phyloP scores from a whole-genome alignment of 1,139 yeast species.

The Kluyveromyces sp. region DNA sequence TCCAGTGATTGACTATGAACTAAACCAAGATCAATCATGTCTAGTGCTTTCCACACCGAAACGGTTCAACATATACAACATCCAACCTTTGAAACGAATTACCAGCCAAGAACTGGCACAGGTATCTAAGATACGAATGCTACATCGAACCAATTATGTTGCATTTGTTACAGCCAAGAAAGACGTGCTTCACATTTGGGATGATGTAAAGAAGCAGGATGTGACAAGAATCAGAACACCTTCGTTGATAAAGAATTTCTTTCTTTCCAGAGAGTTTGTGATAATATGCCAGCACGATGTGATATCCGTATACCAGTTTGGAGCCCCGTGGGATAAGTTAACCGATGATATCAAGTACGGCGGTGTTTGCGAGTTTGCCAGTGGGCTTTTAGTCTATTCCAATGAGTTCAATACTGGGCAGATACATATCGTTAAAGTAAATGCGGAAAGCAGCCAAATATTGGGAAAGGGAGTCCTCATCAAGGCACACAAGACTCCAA shows the following conservation, averaged over 20 bases:
- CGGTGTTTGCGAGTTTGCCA: constrained; percentile 34
- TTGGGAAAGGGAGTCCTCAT: constrained; percentile 36
- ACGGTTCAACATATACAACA: constrained; percentile 81
- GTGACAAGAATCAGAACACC: constrained; percentile 71
- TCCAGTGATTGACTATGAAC: constrained; percentile 30
- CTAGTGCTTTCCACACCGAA: constrained; percentile 76
- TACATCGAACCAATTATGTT: constrained; percentile 81
- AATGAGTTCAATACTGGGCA: constrained; percentile 47
- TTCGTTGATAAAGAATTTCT: constrained; percentile 66
- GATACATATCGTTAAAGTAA: constrained; percentile 67
- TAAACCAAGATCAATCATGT: constrained; percentile 88
- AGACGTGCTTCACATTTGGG: constrained; percentile 82
- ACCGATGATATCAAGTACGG: constrained; percentile 12
- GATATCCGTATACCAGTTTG: constrained; percentile 71
- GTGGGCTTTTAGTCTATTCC: constrained; percentile 33
- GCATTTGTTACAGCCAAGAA: constrained; percentile 88
- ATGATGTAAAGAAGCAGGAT: constrained; percentile 71
- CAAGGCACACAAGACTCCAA: constrained; percentile 72
- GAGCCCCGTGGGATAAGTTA: constrained; percentile 66
- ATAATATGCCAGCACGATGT: constrained; percentile 56
- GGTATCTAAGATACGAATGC: constrained; percentile 71
- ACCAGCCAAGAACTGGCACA: constrained; percentile 59
- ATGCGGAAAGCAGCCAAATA: constrained; percentile 25
- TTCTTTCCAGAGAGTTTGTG: constrained; percentile 67
- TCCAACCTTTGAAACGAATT: constrained; percentile 78